phyloP scores from a whole-genome alignment of 331 rosid species.

The Acacia pycnantha region DNA sequence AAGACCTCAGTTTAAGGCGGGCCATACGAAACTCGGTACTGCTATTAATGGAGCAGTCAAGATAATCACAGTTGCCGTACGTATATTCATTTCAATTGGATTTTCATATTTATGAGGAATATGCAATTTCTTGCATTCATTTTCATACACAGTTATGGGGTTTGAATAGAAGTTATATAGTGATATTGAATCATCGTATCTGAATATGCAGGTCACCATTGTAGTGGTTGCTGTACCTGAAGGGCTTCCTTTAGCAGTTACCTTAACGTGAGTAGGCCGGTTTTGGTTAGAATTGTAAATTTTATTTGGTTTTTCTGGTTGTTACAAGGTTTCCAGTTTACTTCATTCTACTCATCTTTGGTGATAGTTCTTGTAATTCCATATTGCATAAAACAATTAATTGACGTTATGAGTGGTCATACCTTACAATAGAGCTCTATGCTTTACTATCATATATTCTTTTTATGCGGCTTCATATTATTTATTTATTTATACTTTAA shows the following conservation, averaged over 20 bases:
- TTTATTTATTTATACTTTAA: background rate
- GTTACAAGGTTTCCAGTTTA: background rate
- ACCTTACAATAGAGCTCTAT: background rate
- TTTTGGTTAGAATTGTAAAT: background rate
- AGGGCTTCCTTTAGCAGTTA: conserved; percentile 98
- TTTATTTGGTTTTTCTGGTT: background rate
- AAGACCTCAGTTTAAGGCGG: conserved; percentile 48
- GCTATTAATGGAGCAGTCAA: conserved; percentile 87
- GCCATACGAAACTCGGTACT: conserved; percentile 65
- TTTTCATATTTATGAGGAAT: conserved; percentile 9
- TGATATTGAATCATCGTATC: conserved; percentile 28
- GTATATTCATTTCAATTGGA: conserved; percentile 26
- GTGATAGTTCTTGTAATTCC: conserved; percentile 1
- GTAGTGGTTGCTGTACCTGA: conserved; percentile 99
- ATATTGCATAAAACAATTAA: background rate
- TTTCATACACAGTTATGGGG: background rate
- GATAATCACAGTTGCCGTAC: conserved; percentile 93
- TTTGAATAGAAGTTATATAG: conserved; percentile 3
- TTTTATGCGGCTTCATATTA: conserved; percentile 1
- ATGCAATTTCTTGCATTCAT: background rate
- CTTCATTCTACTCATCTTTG: background rate
- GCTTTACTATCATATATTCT: background rate
- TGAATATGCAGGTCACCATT: conserved; percentile 78
- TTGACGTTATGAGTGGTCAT: background rate
- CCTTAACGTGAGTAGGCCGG: conserved; percentile 75